phyloP scores from a whole-genome alignment of 2,329 filamentous ascomycete genomes.

The Neophaeococcomyces aloes region DNA sequence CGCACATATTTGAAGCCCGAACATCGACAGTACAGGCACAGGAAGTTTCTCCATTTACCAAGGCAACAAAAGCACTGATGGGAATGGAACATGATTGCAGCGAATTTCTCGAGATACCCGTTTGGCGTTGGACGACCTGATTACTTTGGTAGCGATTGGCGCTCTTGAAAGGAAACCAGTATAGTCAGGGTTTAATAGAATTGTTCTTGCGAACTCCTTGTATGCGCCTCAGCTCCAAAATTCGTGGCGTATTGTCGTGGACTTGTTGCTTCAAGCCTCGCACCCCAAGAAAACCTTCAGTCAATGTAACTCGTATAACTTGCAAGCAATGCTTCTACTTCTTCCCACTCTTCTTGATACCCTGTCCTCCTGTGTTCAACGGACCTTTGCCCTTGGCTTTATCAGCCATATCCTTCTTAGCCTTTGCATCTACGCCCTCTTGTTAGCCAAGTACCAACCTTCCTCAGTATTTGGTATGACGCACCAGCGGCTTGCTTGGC shows the following conservation, averaged over 20 bases:
- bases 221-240: background rate
- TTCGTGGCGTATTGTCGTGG: background rate
- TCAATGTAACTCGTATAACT: too few relatives aligned
- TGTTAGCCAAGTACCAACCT: slow-evolving; percentile 8
- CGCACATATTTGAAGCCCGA: background rate
- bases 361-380: slow-evolving; percentile 69
- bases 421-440: slow-evolving; percentile 58
- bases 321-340: background rate
- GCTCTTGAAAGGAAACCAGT: background rate
- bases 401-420: slow-evolving; percentile 70
- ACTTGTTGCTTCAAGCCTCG: too few relatives aligned
- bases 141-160: background rate
- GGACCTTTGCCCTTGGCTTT: slow-evolving; percentile 83
- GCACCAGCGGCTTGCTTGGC: slow-evolving; percentile 77
- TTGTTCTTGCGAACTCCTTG: background rate
- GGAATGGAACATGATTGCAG: too few relatives aligned
- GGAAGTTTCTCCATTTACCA: background rate
- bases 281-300: too few relatives aligned
- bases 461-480: slow-evolving; percentile 24
- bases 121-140: too few relatives aligned
- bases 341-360: slow-evolving; percentile 76
- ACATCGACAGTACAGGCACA: background rate
- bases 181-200: background rate
- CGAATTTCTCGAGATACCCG: too few relatives aligned
- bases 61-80: too few relatives aligned